Percentiles rank a stretch among this genome's conserved stretches.
phyloP scores from a whole-genome alignment of 1,284 basidiomycete species.

The Vanrija sp. region DNA sequence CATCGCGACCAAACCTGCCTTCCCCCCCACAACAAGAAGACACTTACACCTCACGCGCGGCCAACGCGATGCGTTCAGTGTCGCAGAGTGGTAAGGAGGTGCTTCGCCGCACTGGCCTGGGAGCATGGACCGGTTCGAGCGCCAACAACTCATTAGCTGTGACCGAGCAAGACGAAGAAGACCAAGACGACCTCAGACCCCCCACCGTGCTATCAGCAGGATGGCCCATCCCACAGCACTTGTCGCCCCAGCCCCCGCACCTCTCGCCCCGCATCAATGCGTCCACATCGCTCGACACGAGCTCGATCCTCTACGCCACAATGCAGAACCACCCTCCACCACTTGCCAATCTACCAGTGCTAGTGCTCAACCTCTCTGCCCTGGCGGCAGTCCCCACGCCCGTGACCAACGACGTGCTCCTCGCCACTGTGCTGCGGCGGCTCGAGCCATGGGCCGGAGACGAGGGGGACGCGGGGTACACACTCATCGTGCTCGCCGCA shows the following conservation, averaged over 20 bases:
- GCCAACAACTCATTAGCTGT: too few species aligned
- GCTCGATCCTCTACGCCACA: constrained; percentile 11
- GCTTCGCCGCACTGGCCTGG: neutral
- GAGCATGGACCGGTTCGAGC: too few species aligned
- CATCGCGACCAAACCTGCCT: constrained; percentile 17
- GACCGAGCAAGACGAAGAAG: too few species aligned
- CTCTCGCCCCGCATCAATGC: too few species aligned
- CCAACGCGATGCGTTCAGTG: constrained; percentile 7
- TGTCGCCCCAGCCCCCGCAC: too few species aligned
- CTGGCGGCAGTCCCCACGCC: constrained; percentile 16
- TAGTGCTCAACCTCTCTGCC: constrained; percentile 27
- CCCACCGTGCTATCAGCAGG: too few species aligned
- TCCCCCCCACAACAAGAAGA: too few species aligned
- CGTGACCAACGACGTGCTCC: constrained; percentile 29
- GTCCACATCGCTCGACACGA: constrained; percentile 4
- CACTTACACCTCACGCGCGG: neutral
- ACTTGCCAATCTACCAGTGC: constrained; percentile 18
- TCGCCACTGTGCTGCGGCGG: constrained; percentile 21
- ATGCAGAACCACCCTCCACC: constrained; percentile 15
- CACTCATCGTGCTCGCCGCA: constrained; percentile 35
- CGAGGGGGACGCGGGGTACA: constrained; percentile 33
- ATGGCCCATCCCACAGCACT: too few species aligned
- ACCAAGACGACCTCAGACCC: too few species aligned
- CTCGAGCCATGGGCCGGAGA: constrained; percentile 41
- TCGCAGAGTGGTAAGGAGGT: neutral